Conservation (phyloP, 106 monocot genomes). For the Platanthera zijinensis region DNA sequence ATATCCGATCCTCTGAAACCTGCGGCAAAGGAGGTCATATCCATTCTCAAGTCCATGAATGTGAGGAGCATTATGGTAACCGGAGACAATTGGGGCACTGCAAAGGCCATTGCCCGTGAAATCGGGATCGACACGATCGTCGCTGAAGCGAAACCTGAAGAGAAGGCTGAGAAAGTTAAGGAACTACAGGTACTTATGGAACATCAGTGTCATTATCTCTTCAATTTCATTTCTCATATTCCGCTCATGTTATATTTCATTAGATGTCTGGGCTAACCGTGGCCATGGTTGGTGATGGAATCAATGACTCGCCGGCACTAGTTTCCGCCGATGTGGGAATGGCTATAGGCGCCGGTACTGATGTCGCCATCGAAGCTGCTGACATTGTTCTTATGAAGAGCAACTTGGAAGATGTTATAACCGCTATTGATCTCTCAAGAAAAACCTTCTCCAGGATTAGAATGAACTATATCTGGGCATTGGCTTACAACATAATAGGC, state of each 20-base stretch:
- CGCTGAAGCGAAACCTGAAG: slow-evolving; percentile 75
- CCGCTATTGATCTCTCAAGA: slow-evolving; percentile 81
- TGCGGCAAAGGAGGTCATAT: slow-evolving; percentile 70
- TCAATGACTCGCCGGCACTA: slow-evolving; percentile 87
- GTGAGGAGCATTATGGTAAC: slow-evolving; percentile 91
- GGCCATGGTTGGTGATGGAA: slow-evolving; percentile 96
- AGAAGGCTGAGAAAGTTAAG: slow-evolving; percentile 74
- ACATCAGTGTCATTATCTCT: neutral
- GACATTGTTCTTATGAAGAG: slow-evolving; percentile 98
- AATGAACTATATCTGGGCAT: slow-evolving; percentile 85
- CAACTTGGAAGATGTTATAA: slow-evolving; percentile 88
- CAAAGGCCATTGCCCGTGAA: slow-evolving; percentile 69
- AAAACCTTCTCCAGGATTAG: slow-evolving; percentile 77
- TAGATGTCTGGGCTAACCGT: slow-evolving; percentile 77
- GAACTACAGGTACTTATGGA: slow-evolving; percentile 3
- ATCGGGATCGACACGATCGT: slow-evolving; percentile 63
- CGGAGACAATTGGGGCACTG: slow-evolving; percentile 94
- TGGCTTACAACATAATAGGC: slow-evolving; percentile 85
- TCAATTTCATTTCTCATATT: neutral
- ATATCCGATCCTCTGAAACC: slow-evolving; percentile 81
- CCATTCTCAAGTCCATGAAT: slow-evolving; percentile 80
- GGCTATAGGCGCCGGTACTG: slow-evolving; percentile 90
- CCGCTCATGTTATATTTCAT: neutral
- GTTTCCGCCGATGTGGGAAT: slow-evolving; percentile 88
- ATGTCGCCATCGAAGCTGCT: slow-evolving; percentile 90